These are phyloP conservation scores for Erythrophleum fordii DNA, from an alignment of 306 rosid genomes.

Conservation along the genomic window DNA sequence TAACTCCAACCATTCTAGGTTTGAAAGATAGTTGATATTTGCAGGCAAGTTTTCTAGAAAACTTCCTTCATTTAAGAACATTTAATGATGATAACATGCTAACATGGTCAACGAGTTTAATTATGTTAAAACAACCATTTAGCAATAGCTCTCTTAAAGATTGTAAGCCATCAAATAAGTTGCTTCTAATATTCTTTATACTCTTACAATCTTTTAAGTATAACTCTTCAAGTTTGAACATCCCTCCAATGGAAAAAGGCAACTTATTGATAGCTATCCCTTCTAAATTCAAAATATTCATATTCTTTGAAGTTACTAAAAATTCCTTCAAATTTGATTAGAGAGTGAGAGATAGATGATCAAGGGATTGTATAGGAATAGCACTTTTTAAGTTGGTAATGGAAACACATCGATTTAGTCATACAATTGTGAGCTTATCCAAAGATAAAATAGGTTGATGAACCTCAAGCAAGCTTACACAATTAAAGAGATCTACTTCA, in stretches of 20 bases:
- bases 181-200: background rate
- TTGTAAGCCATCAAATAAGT: background rate
- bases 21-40: background rate
- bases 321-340: background rate
- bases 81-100: background rate
- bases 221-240: background rate
- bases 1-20: background rate
- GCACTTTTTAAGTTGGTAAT: background rate
- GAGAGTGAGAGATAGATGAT: background rate
- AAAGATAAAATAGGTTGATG: background rate
- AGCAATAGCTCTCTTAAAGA: background rate
- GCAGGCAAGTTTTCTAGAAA: background rate
- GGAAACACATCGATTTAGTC: background rate
- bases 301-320: background rate
- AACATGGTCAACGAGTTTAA: background rate
- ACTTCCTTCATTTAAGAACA: no score
- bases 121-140: background rate
- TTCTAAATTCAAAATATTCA: background rate
- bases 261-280: background rate
- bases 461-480: background rate
- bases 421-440: background rate
- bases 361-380: background rate
- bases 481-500: background rate
- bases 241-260: background rate
- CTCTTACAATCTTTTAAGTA: background rate